phyloP scores from a whole-genome alignment of 805 yeast genomes.

The Candida coquimbonensis region DNA sequence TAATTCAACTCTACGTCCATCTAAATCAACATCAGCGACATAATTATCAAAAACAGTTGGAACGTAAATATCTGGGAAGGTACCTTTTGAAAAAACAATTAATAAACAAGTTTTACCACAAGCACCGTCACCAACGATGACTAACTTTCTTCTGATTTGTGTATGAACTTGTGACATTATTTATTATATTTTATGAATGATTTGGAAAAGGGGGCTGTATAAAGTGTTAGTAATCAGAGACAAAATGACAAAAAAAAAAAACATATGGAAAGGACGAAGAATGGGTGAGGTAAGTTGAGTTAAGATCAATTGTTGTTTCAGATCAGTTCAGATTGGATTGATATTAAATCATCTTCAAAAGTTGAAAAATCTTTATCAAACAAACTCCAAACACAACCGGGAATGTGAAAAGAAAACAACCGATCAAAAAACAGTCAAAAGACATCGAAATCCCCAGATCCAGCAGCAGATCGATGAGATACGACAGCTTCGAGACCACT shows the following conservation, averaged over 20 bases:
- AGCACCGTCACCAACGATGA: conserved; percentile 96
- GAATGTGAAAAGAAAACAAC: too few species aligned
- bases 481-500: too few species aligned
- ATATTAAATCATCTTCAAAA: too few species aligned
- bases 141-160: conserved; percentile 65
- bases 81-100: conserved; percentile 80
- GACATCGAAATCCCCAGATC: too few species aligned
- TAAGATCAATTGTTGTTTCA: too few species aligned
- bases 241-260: not conserved
- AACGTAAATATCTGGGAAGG: conserved; percentile 89
- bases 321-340: too few species aligned
- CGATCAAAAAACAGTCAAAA: too few species aligned
- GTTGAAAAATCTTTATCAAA: too few species aligned
- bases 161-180: conserved; percentile 23
- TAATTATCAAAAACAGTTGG: conserved; percentile 97
- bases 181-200: not conserved
- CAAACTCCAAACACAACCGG: too few species aligned
- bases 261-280: not conserved
- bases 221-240: not conserved
- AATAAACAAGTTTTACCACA: conserved; percentile 93
- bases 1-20: conserved; percentile 86
- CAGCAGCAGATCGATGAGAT: too few species aligned
- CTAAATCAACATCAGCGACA: conserved; percentile 92
- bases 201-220: too few species aligned
- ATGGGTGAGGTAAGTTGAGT: too few species aligned